Conservation (phyloP, 192 early-diverging fungal species). For the Radiomyces spectabilis region DNA sequence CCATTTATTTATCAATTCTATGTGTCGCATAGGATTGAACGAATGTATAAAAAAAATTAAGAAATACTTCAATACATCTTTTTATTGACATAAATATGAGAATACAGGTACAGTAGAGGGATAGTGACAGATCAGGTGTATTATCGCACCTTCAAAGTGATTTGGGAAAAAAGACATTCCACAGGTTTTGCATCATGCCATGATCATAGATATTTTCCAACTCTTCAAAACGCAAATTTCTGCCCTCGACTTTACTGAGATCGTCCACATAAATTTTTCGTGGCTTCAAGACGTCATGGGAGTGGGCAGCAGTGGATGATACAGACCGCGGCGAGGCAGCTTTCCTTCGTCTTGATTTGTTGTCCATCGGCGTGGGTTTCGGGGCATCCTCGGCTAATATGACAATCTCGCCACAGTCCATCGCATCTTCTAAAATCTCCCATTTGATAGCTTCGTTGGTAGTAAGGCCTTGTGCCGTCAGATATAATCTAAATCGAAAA, state of each 20-base stretch:
- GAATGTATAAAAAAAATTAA: too few relatives aligned
- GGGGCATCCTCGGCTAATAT: neutral
- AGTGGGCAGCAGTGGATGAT: neutral
- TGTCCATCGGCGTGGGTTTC: too few relatives aligned
- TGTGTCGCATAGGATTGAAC: too few relatives aligned
- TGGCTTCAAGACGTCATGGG: neutral
- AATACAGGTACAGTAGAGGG: too few relatives aligned
- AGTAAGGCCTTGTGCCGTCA: slow-evolving; percentile 36
- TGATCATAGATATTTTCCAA: slow-evolving; percentile 30
- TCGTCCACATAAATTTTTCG: neutral
- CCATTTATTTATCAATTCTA: too few relatives aligned
- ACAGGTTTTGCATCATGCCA: slow-evolving; percentile 23
- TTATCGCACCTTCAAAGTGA: neutral
- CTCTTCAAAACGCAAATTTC: slow-evolving; percentile 20
- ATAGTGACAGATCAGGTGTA: too few relatives aligned
- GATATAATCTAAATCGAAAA: slow-evolving; percentile 31
- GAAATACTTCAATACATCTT: too few relatives aligned
- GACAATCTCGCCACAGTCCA: slow-evolving; percentile 32
- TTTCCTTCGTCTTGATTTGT: neutral
- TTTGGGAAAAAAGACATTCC: slow-evolving; percentile 19
- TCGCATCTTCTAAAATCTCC: slow-evolving; percentile 43
- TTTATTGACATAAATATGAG: too few relatives aligned
- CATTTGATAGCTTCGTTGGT: slow-evolving; percentile 52
- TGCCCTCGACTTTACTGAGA: neutral
- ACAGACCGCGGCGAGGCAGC: neutral